Evolutionary conservation across 2,329 filamentous ascomycete genomes (phyloP).

Genomic region (Cytospora piceicola): DNA sequence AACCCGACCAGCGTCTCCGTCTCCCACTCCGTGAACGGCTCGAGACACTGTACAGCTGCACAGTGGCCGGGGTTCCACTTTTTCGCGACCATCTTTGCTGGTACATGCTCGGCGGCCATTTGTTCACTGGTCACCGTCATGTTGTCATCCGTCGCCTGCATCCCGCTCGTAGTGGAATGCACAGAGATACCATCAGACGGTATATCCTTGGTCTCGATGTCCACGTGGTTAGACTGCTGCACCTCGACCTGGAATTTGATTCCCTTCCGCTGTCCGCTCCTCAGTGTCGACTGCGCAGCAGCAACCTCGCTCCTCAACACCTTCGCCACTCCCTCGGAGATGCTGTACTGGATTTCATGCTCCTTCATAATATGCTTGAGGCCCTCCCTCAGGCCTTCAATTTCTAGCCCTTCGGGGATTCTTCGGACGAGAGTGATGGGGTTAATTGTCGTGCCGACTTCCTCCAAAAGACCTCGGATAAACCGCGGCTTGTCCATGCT

Average conservation of each 20-base stretch:
- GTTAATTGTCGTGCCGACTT: slow-evolving; percentile 92
- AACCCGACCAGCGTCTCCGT: slow-evolving; percentile 77
- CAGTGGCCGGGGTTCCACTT: slow-evolving; percentile 59
- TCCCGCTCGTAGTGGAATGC: slow-evolving; percentile 14
- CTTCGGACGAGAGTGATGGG: slow-evolving; percentile 87
- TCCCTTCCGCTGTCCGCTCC: slow-evolving; percentile 78
- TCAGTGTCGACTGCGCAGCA: slow-evolving; percentile 77
- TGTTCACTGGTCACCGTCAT: slow-evolving; percentile 15
- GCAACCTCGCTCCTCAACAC: slow-evolving; percentile 88
- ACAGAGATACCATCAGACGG: slow-evolving; percentile 35
- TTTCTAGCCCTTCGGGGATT: slow-evolving; percentile 91
- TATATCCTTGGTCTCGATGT: slow-evolving; percentile 48
- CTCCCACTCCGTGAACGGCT: slow-evolving; percentile 63
- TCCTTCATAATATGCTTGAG: slow-evolving; percentile 91
- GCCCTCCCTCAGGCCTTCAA: slow-evolving; percentile 86
- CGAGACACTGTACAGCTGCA: slow-evolving; percentile 54
- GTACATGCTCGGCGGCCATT: slow-evolving; percentile 17
- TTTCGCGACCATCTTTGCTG: slow-evolving; percentile 39
- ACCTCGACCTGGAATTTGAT: slow-evolving; percentile 83
- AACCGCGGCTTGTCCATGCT: slow-evolving; percentile 98
- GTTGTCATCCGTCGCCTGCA: slow-evolving; percentile 31
- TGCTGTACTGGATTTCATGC: slow-evolving; percentile 92
- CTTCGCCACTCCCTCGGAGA: slow-evolving; percentile 84
- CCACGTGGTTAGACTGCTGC: slow-evolving; percentile 48
- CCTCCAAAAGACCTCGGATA: slow-evolving; percentile 87